These are phyloP conservation scores for Tylopilus felleus DNA, from an alignment of 768 basidiomycete species.

Conservation along the genomic window DNA sequence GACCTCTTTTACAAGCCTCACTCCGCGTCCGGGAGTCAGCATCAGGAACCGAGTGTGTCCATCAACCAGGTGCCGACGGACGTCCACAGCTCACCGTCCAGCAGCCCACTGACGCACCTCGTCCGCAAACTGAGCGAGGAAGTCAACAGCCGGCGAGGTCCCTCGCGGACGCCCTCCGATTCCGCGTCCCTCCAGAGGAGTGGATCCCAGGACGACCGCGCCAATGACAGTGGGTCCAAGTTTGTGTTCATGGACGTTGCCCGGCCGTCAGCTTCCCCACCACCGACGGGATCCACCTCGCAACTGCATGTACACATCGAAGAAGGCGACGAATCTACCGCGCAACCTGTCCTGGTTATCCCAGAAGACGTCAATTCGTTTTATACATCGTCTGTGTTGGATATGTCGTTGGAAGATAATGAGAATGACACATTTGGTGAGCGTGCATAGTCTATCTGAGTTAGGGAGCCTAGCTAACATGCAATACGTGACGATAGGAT, in stretches of 20 bases:
- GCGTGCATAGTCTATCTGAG: background rate
- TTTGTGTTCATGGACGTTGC: conserved; percentile 19
- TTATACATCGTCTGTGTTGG: conserved; percentile 20
- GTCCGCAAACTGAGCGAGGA: conserved; percentile 41
- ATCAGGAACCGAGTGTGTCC: background rate
- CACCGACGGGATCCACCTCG: conserved; percentile 6
- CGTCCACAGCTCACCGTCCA: conserved; percentile 27
- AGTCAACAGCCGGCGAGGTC: conserved; percentile 27
- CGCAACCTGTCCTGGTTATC: conserved; percentile 3
- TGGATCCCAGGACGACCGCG: conserved; percentile 7
- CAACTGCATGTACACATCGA: conserved; percentile 7
- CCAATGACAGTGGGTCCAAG: conserved; percentile 10
- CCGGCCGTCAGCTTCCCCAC: conserved; percentile 16
- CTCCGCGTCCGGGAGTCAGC: background rate
- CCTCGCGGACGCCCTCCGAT: conserved; percentile 11
- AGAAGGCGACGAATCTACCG: conserved; percentile 1
- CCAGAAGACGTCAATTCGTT: conserved; percentile 29
- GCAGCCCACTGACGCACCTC: conserved; percentile 38
- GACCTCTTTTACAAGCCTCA: conserved; percentile 67
- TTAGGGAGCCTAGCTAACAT: background rate
- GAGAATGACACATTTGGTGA: conserved; percentile 34
- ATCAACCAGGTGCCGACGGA: conserved; percentile 28
- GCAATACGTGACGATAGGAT: conserved; percentile 10
- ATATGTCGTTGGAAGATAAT: conserved; percentile 2
- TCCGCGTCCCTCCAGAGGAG: conserved; percentile 6